Evolutionary conservation across 1,139 yeast genomes (phyloP).

Genomic region (Taphrina pruni): DNA sequence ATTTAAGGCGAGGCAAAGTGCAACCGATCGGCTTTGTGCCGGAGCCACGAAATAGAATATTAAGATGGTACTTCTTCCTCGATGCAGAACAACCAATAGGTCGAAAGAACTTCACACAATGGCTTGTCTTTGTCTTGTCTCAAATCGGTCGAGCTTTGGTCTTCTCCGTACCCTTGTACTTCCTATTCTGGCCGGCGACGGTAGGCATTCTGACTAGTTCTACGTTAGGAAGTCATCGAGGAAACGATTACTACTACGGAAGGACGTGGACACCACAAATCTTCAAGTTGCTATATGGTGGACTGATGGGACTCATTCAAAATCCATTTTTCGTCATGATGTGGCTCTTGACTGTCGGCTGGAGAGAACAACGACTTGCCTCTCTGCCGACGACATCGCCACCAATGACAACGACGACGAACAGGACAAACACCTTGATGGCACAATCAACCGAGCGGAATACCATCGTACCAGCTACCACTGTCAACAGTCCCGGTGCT

Average conservation of each 20-base stretch:
- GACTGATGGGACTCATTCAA: constrained; percentile 31
- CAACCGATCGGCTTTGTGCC: constrained; percentile 34
- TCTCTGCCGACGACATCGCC: neutral
- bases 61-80: constrained; percentile 35
- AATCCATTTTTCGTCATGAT: constrained; percentile 35
- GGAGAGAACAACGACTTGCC: constrained; percentile 24
- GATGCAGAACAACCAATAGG: constrained; percentile 37
- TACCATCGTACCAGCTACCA: too few species aligned
- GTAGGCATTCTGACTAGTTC: constrained; percentile 33
- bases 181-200: constrained; percentile 34
- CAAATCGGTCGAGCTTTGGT: constrained; percentile 29
- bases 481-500: neutral
- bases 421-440: neutral
- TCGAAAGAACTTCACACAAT: constrained; percentile 14
- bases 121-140: constrained; percentile 22
- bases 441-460: neutral
- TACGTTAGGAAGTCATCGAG: constrained; percentile 12
- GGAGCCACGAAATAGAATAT: constrained; percentile 26
- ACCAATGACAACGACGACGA: too few species aligned
- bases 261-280: constrained; percentile 40
- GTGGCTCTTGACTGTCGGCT: constrained; percentile 39
- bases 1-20: constrained; percentile 37
- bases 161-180: constrained; percentile 20
- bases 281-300: constrained; percentile 42
- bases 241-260: constrained; percentile 36